Percentiles rank a stretch among this genome's conserved stretches.
These are phyloP conservation scores for Ogataea henricii DNA, from an alignment of 805 yeast species.

Conservation along the genomic window DNA sequence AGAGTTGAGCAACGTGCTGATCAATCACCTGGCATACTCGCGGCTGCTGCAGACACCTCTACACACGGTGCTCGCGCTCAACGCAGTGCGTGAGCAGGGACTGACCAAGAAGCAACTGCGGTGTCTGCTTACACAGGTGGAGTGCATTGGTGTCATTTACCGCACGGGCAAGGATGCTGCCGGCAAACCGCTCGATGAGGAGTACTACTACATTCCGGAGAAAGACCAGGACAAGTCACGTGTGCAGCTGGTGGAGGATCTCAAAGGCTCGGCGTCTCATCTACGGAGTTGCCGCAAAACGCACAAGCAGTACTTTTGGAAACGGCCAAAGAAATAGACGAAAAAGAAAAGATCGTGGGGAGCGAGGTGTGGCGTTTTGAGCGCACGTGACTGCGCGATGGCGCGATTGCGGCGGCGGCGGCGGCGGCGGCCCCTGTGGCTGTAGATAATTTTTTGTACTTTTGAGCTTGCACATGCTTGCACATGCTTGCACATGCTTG, in stretches of 20 bases:
- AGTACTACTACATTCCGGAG: slow-evolving; percentile 87
- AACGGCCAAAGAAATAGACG: slow-evolving; percentile 45
- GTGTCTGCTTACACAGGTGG: slow-evolving; percentile 44
- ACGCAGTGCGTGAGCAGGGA: slow-evolving; percentile 54
- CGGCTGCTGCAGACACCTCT: slow-evolving; percentile 86
- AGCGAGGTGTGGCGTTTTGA: slow-evolving; percentile 3
- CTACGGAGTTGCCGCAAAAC: slow-evolving; percentile 88
- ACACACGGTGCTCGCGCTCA: slow-evolving; percentile 57
- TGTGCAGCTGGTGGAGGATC: slow-evolving; percentile 64
- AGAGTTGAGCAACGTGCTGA: slow-evolving; percentile 63
- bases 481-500: not conserved
- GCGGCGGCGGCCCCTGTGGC: not conserved
- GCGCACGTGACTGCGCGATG: slow-evolving; percentile 2
- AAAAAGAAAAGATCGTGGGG: not conserved
- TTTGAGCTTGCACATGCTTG: not conserved
- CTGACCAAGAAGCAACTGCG: slow-evolving; percentile 48
- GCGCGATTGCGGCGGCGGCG: slow-evolving; percentile 2
- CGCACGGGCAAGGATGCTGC: slow-evolving; percentile 96
- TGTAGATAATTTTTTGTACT: not conserved
- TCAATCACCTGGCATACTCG: slow-evolving; percentile 88
- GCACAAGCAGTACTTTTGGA: slow-evolving; percentile 87
- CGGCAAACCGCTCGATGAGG: slow-evolving; percentile 91
- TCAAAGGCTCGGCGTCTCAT: slow-evolving; percentile 75
- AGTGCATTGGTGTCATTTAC: slow-evolving; percentile 84
- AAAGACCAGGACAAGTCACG: slow-evolving; percentile 74